Base-by-base conservation (phyloP, 2,329 filamentous ascomycete genomes). In the Cadophora sp. region DNA sequence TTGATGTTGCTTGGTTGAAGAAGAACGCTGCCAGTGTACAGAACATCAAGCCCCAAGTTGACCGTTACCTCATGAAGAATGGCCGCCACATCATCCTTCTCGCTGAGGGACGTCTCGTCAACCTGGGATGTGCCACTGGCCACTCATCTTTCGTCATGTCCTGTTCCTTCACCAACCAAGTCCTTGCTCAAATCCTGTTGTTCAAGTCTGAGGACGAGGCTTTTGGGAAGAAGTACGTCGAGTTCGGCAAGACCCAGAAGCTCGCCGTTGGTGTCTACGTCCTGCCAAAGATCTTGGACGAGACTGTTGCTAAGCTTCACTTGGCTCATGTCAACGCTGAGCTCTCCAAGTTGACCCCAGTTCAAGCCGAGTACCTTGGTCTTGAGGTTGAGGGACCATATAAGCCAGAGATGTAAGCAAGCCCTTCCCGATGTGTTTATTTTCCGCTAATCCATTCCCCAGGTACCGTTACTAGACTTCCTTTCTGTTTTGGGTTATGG, bases 111-210 rank as follows among this genome's bases (percentile, higher is more conserved):
- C 95, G 96, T 87, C 92, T 99, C 74, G 96, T 99, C 86, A 99
- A 99, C 91, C 88, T 99, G 77, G 96, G 96, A 83, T 99, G 96
- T 84, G 96, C 96, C 81, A 99, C 96, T 73, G 96, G 96, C 76
- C 96, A 99, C 92, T 97, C 94, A 76, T 98, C 95, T 64, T 99
- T 99, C 84, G 96, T 99, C 87, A 98, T 99, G 96, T 97, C 94
- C 78, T 99, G 96, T 92, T 98, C 95, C 73, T 99, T 99, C 92
- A 97, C 94, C 89, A 99, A 99, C 92, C 96, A 99, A 89, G 96
- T 98, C 78, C 93, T 99, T 82, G 96, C 96, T 76, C 96, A 99
- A 88, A 98, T 99, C 86, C 91, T 97, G 87, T 87, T 99, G 79
- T 99, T 84, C 92, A 98, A 98, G 92, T 91, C 90, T 79, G 87